These are phyloP conservation scores for Cryptococcus hybrid DNA, from an alignment of 1,284 basidiomycete genomes.

Conservation along the genomic window DNA sequence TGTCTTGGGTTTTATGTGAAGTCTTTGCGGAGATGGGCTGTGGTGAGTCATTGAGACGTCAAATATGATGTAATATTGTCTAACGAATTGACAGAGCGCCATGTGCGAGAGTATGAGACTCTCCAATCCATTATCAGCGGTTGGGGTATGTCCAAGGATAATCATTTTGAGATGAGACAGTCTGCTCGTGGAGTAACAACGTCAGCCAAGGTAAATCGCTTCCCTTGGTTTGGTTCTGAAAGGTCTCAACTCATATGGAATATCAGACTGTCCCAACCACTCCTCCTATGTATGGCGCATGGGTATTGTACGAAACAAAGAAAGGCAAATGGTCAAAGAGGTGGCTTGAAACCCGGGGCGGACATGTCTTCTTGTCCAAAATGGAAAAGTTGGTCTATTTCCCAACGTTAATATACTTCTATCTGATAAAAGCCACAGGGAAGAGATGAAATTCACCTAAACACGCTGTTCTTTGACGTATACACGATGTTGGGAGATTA, in stretches of 20 bases:
- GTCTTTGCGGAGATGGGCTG: constrained; percentile 42
- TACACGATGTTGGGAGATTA: constrained; percentile 69
- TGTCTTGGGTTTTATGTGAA: constrained; percentile 44
- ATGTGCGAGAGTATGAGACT: constrained; percentile 75
- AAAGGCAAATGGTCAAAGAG: constrained; percentile 89
- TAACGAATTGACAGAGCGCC: constrained; percentile 62
- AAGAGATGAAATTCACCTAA: constrained; percentile 64
- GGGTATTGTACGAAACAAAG: constrained; percentile 80
- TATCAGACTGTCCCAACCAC: constrained; percentile 64
- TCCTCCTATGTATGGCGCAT: constrained; percentile 65
- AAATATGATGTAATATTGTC: background rate
- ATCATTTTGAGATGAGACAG: constrained; percentile 71
- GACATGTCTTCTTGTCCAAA: constrained; percentile 80
- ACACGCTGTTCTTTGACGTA: constrained; percentile 71
- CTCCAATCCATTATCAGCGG: constrained; percentile 69
- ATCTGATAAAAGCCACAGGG: constrained; percentile 54
- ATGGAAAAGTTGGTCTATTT: constrained; percentile 65
- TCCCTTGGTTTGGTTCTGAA: constrained; percentile 2
- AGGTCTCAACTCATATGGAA: background rate
- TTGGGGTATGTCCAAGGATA: constrained; percentile 77
- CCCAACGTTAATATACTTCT: background rate
- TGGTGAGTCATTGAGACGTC: constrained; percentile 25
- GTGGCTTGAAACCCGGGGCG: constrained; percentile 78
- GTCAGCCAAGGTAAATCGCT: constrained; percentile 14
- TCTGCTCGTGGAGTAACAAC: constrained; percentile 58